Conservation (phyloP, 257 asterid genomes). For the Rhazya stricta region DNA sequence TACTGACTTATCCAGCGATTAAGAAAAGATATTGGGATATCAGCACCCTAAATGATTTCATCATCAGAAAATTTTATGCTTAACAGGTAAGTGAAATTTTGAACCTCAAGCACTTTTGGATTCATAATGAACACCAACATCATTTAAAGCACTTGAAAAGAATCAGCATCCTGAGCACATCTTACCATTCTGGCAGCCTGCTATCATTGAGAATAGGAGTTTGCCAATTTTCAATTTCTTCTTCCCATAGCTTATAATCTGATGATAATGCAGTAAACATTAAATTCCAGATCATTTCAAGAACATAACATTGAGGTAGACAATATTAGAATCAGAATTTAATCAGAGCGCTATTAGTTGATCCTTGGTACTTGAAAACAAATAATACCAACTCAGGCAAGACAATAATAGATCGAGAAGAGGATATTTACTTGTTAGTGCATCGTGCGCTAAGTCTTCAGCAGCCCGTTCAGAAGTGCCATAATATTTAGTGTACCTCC, state of each 20-base stretch:
- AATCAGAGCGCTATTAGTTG: not conserved
- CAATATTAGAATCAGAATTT: not conserved
- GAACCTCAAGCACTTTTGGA: not conserved
- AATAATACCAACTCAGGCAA: not conserved
- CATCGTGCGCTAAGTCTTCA: slow-evolving; percentile 80
- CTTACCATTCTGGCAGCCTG: slow-evolving; percentile 92
- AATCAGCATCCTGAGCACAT: slow-evolving; percentile 2
- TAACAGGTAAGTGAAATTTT: not conserved
- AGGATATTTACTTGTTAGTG: slow-evolving; percentile 75
- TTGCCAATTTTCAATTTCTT: slow-evolving; percentile 98
- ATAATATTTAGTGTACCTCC: slow-evolving; percentile 96
- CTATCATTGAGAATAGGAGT: slow-evolving; percentile 79
- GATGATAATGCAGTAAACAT: slow-evolving; percentile 19
- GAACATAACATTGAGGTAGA: not conserved
- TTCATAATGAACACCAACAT: not conserved
- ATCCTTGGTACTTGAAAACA: not conserved
- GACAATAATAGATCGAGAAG: slow-evolving; percentile 8
- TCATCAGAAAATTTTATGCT: not conserved
- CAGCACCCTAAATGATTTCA: not conserved
- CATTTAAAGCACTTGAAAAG: not conserved
- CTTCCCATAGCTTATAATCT: slow-evolving; percentile 97
- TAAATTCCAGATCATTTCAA: not conserved
- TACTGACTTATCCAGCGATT: not conserved
- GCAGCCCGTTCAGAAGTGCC: slow-evolving; percentile 92
- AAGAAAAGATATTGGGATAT: not conserved